Evolutionary conservation across 1,284 basidiomycete species (phyloP).

Genomic region (Pyrrhoderma noxium): DNA sequence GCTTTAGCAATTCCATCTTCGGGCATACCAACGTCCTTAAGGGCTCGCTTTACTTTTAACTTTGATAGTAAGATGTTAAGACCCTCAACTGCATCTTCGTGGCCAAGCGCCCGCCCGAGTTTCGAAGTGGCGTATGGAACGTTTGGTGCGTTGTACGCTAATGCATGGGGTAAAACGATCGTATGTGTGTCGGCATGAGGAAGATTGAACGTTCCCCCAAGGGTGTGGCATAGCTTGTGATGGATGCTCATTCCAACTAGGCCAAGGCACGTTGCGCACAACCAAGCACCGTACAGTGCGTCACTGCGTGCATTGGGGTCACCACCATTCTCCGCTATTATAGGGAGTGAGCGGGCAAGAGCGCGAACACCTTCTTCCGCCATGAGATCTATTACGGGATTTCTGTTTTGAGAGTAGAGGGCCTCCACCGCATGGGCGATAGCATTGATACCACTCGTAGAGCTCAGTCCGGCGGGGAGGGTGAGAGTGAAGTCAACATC

Average conservation of each 20-base stretch:
- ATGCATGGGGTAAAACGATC: conserved; percentile 38
- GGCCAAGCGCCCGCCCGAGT: conserved; percentile 30
- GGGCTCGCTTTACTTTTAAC: conserved; percentile 32
- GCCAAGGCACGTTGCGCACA: conserved; percentile 34
- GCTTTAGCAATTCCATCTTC: conserved; percentile 37
- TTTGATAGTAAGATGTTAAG: conserved; percentile 35
- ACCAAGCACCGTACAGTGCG: conserved; percentile 37
- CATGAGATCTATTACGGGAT: conserved; percentile 36
- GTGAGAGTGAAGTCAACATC: conserved; percentile 37
- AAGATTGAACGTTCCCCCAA: conserved; percentile 38
- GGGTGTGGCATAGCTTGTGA: conserved; percentile 41
- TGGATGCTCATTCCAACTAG: conserved; percentile 37
- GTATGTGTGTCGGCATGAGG: conserved; percentile 43
- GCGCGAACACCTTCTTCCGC: conserved; percentile 35
- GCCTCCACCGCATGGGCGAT: conserved; percentile 41
- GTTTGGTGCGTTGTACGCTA: conserved; percentile 36
- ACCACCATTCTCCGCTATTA: conserved; percentile 27
- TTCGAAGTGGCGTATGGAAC: conserved; percentile 31
- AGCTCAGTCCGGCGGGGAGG: conserved; percentile 34
- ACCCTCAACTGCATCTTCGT: conserved; percentile 30
- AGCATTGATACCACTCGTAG: conserved; percentile 39
- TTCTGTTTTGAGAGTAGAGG: conserved; percentile 33
- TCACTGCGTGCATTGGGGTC: conserved; percentile 33
- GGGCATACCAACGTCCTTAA: conserved; percentile 37
- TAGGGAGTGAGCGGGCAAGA: conserved; percentile 30